phyloP scores from a whole-genome alignment of 140 eudicot species.

The Senecio squalidus region DNA sequence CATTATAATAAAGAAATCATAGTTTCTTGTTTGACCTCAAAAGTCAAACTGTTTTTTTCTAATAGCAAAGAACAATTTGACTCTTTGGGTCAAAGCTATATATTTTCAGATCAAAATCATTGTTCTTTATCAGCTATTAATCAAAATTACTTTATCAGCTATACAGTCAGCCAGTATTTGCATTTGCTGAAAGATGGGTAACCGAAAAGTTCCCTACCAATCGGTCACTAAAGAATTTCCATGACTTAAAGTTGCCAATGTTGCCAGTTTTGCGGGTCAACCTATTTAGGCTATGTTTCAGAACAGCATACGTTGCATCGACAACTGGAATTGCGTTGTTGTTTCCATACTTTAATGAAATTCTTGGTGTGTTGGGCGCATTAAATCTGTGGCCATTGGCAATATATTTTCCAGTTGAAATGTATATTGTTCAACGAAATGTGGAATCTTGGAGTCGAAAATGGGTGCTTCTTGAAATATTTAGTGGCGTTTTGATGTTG shows the following conservation, averaged over 20 bases:
- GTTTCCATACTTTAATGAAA: conserved; percentile 23
- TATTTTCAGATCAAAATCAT: no score
- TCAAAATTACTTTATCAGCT: not conserved
- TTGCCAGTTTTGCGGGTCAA: conserved; percentile 8
- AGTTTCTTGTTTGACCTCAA: not conserved
- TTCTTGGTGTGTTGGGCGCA: conserved; percentile 19
- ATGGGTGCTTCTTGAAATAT: conserved; percentile 20
- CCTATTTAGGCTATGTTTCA: conserved; percentile 18
- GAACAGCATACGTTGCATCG: conserved; percentile 15
- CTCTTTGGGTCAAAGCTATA: no score
- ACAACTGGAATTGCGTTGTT: conserved; percentile 1
- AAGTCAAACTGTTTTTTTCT: not conserved
- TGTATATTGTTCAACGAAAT: conserved; percentile 22
- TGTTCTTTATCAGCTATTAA: not conserved
- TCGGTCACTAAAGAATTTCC: not conserved
- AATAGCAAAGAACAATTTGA: no score
- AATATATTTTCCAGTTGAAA: conserved; percentile 24
- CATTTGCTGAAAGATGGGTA: conserved; percentile 16
- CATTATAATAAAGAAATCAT: no score
- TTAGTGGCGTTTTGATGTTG: conserved; percentile 17
- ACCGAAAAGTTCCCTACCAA: conserved; percentile 1
- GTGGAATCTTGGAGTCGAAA: conserved; percentile 14
- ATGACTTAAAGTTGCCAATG: conserved; percentile 11
- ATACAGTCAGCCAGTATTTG: conserved; percentile 26
- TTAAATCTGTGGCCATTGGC: conserved; percentile 24